Evolutionary conservation across 2,329 filamentous ascomycete genomes (phyloP).

Genomic region (Ophiosphaerella korrae): DNA sequence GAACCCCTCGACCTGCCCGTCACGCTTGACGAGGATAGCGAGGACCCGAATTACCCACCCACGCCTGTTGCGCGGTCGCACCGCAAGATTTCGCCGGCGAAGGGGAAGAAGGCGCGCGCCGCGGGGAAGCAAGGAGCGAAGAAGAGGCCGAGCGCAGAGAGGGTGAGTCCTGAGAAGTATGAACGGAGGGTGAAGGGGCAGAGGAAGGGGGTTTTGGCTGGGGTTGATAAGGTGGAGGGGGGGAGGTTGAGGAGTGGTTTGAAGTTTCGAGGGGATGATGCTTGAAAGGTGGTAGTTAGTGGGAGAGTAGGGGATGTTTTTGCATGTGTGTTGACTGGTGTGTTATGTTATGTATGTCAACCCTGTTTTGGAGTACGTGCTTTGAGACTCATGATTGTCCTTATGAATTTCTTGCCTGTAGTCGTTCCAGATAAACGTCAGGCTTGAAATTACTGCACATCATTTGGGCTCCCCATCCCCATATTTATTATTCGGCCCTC

Average conservation of each 20-base stretch:
- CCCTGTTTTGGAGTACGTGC: too few species aligned
- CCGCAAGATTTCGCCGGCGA: background rate
- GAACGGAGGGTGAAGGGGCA: background rate
- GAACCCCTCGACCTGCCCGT: background rate
- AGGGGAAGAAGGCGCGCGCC: background rate
- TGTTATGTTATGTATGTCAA: too few species aligned
- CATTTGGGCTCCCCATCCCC: too few species aligned
- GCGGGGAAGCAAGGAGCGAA: slow-evolving; percentile 1
- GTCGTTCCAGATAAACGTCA: too few species aligned
- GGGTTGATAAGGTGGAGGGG: background rate
- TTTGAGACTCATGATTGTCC: too few species aligned
- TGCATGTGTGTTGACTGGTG: too few species aligned
- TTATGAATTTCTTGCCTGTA: too few species aligned
- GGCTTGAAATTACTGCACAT: too few species aligned
- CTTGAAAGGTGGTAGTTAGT: too few species aligned
- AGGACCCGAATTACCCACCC: background rate
- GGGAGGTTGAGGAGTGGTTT: slow-evolving; percentile 7
- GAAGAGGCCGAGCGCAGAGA: background rate
- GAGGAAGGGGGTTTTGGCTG: background rate
- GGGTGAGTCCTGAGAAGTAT: background rate
- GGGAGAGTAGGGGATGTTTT: too few species aligned
- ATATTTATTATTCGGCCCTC: too few species aligned
- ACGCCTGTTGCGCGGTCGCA: background rate
- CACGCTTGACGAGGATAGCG: slow-evolving; percentile 1
- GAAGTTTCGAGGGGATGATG: background rate